Conservation (phyloP, 192 early-diverging fungal species). For the Pilobolus umbonatus region DNA sequence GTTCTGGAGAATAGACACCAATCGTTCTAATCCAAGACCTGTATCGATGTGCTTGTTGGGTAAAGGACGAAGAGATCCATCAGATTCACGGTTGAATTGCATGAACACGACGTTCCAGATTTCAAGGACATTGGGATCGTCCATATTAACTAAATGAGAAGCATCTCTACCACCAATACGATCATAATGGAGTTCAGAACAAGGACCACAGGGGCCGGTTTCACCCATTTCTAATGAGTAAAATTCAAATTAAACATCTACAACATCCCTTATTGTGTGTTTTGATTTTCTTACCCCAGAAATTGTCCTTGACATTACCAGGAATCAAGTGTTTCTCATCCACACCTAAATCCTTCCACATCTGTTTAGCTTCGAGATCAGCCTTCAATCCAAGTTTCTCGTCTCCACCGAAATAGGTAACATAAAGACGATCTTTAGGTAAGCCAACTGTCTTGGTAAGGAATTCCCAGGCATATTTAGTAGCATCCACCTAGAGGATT, state of each 20-base stretch:
- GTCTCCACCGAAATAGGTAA: slow-evolving; percentile 96
- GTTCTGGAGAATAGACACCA: slow-evolving; percentile 91
- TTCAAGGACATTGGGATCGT: slow-evolving; percentile 96
- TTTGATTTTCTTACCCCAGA: slow-evolving; percentile 71
- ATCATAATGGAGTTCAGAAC: slow-evolving; percentile 97
- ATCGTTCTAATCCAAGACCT: slow-evolving; percentile 93
- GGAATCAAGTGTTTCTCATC: slow-evolving; percentile 79
- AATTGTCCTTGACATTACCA: slow-evolving; percentile 92
- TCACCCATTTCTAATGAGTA: slow-evolving; percentile 85
- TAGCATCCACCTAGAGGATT: slow-evolving; percentile 67
- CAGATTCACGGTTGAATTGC: slow-evolving; percentile 95
- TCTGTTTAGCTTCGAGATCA: slow-evolving; percentile 85
- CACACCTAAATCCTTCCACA: slow-evolving; percentile 90
- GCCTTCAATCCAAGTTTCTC: slow-evolving; percentile 69
- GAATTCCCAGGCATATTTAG: slow-evolving; percentile 86
- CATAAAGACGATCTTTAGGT: slow-evolving; percentile 85
- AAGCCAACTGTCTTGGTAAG: slow-evolving; percentile 82
- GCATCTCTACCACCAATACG: slow-evolving; percentile 93
- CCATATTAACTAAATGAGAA: slow-evolving; percentile 85
- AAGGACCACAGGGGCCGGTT: slow-evolving; percentile 95
- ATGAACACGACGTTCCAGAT: slow-evolving; percentile 99
- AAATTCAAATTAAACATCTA: neutral
- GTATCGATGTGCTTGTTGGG: slow-evolving; percentile 99
- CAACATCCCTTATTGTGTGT: too few species aligned
- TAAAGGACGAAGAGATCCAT: slow-evolving; percentile 78